phyloP scores from a whole-genome alignment of 305 asterid species.

The Nicotiana rustica region DNA sequence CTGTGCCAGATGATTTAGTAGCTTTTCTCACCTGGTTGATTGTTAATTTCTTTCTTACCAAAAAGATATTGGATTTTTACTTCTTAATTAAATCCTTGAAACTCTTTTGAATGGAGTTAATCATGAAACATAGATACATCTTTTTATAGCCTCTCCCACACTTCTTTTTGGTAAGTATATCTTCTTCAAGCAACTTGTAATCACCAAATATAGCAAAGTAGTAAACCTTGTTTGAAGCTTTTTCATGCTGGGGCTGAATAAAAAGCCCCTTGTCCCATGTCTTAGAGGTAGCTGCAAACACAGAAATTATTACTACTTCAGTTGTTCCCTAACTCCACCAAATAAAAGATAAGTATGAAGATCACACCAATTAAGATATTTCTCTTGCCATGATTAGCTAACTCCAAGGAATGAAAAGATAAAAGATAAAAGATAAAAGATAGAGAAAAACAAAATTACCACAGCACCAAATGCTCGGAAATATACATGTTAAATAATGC shows the following conservation, averaged over 20 bases:
- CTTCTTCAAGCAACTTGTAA: background rate
- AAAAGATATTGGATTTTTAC: conserved; percentile 2
- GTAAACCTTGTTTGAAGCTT: conserved; percentile 69
- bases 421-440: conserved; percentile 22
- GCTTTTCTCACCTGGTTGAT: conserved; percentile 26
- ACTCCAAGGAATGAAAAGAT: conserved; percentile 22
- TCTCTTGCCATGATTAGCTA: conserved; percentile 22
- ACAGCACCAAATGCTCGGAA: conserved; percentile 11
- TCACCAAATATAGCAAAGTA: conserved; percentile 33
- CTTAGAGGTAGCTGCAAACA: conserved; percentile 82
- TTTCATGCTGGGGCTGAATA: conserved; percentile 70
- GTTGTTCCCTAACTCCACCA: conserved; percentile 20
- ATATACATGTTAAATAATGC: conserved; percentile 10
- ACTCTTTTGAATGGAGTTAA: background rate
- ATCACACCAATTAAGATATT: conserved; percentile 10
- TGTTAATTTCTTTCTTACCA: conserved; percentile 6
- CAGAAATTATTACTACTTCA: background rate
- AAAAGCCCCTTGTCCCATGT: conserved; percentile 78
- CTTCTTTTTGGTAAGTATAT: conserved; percentile 22
- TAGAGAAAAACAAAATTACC: background rate
- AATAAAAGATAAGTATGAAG: background rate
- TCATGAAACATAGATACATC: conserved; percentile 1
- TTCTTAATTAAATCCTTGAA: conserved; percentile 5
- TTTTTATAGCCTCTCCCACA: background rate
- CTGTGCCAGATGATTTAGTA: background rate